Percentiles rank a stretch among this genome's conserved stretches.
Evolutionary conservation across 1,284 basidiomycete genomes (phyloP).

Genomic region (Trichosporon coremiiforme): DNA sequence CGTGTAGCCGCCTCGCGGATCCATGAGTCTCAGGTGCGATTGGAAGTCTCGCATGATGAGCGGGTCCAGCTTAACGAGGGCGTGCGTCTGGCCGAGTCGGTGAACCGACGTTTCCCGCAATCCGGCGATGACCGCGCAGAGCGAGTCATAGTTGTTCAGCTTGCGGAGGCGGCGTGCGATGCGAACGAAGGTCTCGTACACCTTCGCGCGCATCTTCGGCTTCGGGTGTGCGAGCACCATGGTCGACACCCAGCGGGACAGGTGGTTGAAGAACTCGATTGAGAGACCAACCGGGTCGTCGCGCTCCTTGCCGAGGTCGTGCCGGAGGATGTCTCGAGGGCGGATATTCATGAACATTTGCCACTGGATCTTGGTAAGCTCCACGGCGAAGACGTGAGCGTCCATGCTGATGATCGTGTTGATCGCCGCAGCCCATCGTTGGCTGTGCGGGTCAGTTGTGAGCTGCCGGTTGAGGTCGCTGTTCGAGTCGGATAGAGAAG

Average conservation of each 20-base stretch:
- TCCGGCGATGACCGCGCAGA: conserved; percentile 53
- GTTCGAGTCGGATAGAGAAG: neutral
- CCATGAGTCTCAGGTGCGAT: conserved; percentile 51
- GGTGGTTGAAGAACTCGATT: conserved; percentile 55
- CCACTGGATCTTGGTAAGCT: conserved; percentile 56
- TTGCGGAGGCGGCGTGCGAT: conserved; percentile 53
- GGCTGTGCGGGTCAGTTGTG: neutral
- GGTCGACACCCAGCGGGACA: conserved; percentile 54
- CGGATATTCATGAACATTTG: conserved; percentile 47
- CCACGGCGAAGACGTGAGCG: conserved; percentile 48
- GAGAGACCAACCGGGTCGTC: conserved; percentile 47
- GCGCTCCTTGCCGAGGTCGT: conserved; percentile 54
- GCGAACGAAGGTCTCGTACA: conserved; percentile 53
- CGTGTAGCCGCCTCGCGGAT: conserved; percentile 49
- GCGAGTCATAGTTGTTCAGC: conserved; percentile 56
- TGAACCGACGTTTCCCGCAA: conserved; percentile 52
- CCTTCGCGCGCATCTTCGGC: conserved; percentile 50
- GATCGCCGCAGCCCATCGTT: conserved; percentile 27
- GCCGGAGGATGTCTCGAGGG: conserved; percentile 53
- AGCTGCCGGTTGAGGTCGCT: conserved; percentile 21
- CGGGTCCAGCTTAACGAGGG: conserved; percentile 38
- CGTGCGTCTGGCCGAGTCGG: conserved; percentile 48
- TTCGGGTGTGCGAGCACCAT: conserved; percentile 53
- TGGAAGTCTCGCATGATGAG: conserved; percentile 43
- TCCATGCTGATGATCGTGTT: conserved; percentile 36